Percentiles rank a stretch among this genome's conserved stretches.
These are phyloP conservation scores for Dendrobium huoshanense DNA, from an alignment of 106 monocot genomes.

Conservation along the genomic window DNA sequence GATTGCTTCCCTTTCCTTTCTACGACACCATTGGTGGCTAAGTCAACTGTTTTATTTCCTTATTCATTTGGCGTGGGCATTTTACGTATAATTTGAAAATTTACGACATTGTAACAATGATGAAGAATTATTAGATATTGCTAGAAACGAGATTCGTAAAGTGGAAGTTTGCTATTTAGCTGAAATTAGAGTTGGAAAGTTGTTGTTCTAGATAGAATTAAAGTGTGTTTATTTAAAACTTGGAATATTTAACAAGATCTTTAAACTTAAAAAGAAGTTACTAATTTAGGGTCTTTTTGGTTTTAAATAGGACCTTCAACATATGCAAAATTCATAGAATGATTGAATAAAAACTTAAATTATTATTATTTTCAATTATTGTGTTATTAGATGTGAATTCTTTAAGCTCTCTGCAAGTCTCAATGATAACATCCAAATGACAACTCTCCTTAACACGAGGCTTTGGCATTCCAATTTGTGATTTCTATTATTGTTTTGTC, in stretches of 20 bases:
- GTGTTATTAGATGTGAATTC: neutral
- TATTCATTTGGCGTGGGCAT: neutral
- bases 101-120: neutral
- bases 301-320: neutral
- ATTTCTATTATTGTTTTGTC: neutral
- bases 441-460: neutral
- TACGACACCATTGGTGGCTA: neutral
- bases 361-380: neutral
- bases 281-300: too few species aligned
- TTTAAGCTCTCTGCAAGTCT: neutral
- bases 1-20: neutral
- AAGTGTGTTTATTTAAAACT: neutral
- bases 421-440: neutral
- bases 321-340: neutral
- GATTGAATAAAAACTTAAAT: neutral
- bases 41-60: neutral
- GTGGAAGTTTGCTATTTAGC: neutral
- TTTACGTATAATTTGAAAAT: neutral
- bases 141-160: neutral
- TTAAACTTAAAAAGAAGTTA: neutral
- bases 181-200: neutral
- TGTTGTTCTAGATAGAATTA: neutral
- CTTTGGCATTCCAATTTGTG: neutral
- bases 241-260: neutral
- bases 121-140: neutral